Evolutionary conservation across 2,329 filamentous ascomycete species (phyloP).

Genomic region (Sporothrix pseudoabietina): DNA sequence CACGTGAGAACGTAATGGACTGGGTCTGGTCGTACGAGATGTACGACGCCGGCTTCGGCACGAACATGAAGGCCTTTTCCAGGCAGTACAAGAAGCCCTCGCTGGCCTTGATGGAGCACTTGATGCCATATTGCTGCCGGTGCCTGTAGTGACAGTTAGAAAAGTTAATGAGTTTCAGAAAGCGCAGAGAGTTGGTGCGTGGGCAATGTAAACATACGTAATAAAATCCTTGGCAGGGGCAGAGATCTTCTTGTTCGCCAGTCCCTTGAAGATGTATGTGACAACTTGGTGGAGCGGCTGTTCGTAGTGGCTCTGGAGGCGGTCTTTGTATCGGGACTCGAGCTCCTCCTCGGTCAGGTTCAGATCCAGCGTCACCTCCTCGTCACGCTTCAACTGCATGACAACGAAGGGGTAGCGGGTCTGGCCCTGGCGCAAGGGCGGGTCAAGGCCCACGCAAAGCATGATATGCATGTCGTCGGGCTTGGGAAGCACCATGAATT

Average conservation of each 20-base stretch:
- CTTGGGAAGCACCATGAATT: conserved; percentile 97
- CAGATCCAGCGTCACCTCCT: conserved; percentile 93
- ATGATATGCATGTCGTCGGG: conserved; percentile 97
- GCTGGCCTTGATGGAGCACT: conserved; percentile 99
- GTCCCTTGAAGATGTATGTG: conserved; percentile 89
- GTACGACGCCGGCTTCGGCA: conserved; percentile 96
- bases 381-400: conserved; percentile 98
- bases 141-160: conserved; percentile 55
- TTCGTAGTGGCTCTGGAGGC: conserved; percentile 86
- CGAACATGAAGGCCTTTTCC: conserved; percentile 98
- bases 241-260: conserved; percentile 93
- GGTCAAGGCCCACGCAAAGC: conserved; percentile 91
- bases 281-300: conserved; percentile 91
- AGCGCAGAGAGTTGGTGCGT: neutral
- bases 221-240: conserved; percentile 92
- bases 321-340: conserved; percentile 83
- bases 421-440: conserved; percentile 92
- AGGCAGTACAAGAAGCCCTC: conserved; percentile 96
- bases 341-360: conserved; percentile 93
- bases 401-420: conserved; percentile 97
- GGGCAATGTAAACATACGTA: conserved; percentile 54
- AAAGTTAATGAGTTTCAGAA: neutral
- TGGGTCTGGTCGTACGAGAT: conserved; percentile 92
- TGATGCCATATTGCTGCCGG: conserved; percentile 91
- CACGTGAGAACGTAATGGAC: conserved; percentile 91